Evolutionary conservation across 202 grass and related monocot genomes (phyloP), one percentile per base, ranked within the genome.

Genomic region (Brachypodium distachyon): DNA sequence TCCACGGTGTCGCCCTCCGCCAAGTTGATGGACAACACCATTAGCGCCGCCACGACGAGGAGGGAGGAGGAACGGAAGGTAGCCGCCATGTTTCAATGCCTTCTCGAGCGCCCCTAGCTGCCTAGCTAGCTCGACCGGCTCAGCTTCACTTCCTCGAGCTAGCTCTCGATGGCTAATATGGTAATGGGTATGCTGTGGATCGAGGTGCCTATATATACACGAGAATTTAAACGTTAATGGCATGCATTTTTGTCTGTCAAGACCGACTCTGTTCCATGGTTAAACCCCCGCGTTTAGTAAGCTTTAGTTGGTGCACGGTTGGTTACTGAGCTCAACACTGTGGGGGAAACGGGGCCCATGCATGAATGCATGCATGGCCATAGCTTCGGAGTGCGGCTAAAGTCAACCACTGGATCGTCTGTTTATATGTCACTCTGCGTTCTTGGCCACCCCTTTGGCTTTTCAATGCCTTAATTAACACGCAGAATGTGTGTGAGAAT

Each of bases 361-460:
- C 40, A 42, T 65, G 73, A 48, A 46, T 52, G n/a, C n/a, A n/a
- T 43, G 37, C 13, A 7, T 21, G 47, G 53, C 37, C 70, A 28
- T 82, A 49, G 33, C 87, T 90, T 91, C 82, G 59, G 83, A 89
- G 88, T 76, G 83, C 73, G 63, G 67, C 72, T 81, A 64, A 91
- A 88, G 88, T 91, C 88, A 91, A 86, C 72, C 83, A 31, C 69
- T 12, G n/a, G n/a, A n/a, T n/a, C 63, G 13, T 74, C 73, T 79
- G 76, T 55, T 87, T 62, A 41, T 8, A 18, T 68, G 80, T 83
- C 80, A 69, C 2, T 5, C 2, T 32, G 19, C 10, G 14, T 23
- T 36, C 70, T 74, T 83, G 82, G 81, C 85, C 73, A 75, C 52
- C 60, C 34, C 5, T 40, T 78, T 0, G 22, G 13, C 52, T 43